Base-by-base conservation (phyloP, 345 rosid species). In the Viola odorata region DNA sequence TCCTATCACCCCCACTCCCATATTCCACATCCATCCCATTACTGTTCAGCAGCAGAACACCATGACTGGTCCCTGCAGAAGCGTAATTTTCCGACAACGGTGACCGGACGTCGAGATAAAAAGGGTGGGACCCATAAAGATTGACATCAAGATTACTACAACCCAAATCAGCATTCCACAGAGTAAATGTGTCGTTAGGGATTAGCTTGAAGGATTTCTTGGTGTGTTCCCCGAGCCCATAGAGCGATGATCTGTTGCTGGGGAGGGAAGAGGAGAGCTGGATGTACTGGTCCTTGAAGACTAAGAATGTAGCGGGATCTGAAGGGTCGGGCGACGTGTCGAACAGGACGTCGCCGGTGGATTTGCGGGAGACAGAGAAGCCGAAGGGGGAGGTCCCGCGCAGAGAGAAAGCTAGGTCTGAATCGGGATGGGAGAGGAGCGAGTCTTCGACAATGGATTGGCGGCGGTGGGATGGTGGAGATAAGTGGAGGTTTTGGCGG, bases 81-180 rank as follows among this genome's bases (percentile, higher is more conserved):
- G 32, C 32, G 56, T 0, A 57, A 64, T n/a, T 56, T 64, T 7
- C 85, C 81, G 0, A 65, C 61, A 67, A 68, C 0, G 65, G 64
- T 52, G 80, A 73, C 55, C 92, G 75, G 8, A 82, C 65, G 51
- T 89, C 96, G 11, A 86, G 38, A 71, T 81, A 86, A 40, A 89
- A 86, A 3, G 92, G 96, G n/a, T 88, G 92, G 7, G 92, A 86
- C 6, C 92, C 90, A 40, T 85, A 88, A 0, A 89, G 88, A 53
- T 84, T 86, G 12, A 78, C 38, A 62, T 79, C 80, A 37, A 45
- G 53, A 75, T 54, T 61, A 9, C 62, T 63, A 45, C 92, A 75
- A 0, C 32, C 75, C 8, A 77, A 59, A 48, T 75, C 85, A 1
- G 82, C 79, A 65, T 82, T 86, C 92, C 90, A 88, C 38, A 82